Conservation (phyloP, 805 yeast species). For the Dipodascus albidus region DNA sequence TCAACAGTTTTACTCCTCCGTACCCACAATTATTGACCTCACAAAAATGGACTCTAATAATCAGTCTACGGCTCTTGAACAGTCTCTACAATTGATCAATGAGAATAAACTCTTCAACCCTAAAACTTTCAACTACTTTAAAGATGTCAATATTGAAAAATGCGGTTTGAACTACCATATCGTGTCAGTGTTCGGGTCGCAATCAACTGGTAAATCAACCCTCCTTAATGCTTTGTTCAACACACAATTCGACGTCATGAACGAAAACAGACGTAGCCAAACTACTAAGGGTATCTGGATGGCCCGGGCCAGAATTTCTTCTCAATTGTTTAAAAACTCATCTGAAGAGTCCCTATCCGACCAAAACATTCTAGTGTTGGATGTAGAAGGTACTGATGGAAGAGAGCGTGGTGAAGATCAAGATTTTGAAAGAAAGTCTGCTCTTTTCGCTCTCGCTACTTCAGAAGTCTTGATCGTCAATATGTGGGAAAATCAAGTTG, state of each 20-base stretch:
- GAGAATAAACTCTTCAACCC: conserved; percentile 45
- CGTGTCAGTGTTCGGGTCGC: conserved; percentile 94
- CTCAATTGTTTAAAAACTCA: conserved; percentile 2
- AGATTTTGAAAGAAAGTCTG: conserved; percentile 95
- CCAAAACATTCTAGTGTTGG: conserved; percentile 61
- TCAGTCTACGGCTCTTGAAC: neutral
- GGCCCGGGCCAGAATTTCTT: conserved; percentile 35
- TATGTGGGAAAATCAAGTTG: conserved; percentile 96
- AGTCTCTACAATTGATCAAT: conserved; percentile 50
- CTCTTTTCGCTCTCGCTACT: conserved; percentile 86
- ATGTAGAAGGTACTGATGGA: conserved; percentile 99
- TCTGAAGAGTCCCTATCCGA: conserved; percentile 6
- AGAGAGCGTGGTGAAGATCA: conserved; percentile 97
- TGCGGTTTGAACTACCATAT: conserved; percentile 73
- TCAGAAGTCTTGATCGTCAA: conserved; percentile 84
- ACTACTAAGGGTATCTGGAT: conserved; percentile 83
- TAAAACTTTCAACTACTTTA: conserved; percentile 26
- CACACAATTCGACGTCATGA: conserved; percentile 89
- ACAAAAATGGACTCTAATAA: neutral
- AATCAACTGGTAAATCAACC: conserved; percentile 93
- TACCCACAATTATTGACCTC: neutral
- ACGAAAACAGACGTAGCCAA: conserved; percentile 73
- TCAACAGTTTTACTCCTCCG: neutral
- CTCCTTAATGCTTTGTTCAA: conserved; percentile 75
- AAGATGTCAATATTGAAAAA: conserved; percentile 25